Conservation (phyloP, 306 rosid genomes). For the Prunus davidiana region DNA sequence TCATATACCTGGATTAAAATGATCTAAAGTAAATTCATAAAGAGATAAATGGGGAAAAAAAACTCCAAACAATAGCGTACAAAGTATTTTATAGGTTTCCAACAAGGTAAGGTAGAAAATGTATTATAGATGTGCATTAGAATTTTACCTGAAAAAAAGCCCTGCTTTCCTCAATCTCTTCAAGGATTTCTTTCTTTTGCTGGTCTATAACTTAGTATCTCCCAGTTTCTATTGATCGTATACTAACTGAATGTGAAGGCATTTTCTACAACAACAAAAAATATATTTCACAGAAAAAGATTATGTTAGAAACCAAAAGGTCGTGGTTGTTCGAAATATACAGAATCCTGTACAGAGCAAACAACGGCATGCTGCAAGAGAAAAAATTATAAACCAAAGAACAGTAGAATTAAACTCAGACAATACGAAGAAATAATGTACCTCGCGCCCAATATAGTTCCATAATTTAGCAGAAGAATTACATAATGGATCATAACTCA, state of each 20-base stretch:
- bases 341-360: constrained; percentile 4
- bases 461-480: constrained; percentile 48
- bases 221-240: constrained; percentile 76
- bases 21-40: constrained; percentile 2
- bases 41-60: neutral
- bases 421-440: constrained; percentile 24
- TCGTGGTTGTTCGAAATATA: neutral
- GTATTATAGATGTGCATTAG: neutral
- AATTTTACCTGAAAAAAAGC: constrained; percentile 82
- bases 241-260: constrained; percentile 69
- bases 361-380: constrained; percentile 5
- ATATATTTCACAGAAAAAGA: neutral
- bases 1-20: constrained; percentile 67
- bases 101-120: neutral
- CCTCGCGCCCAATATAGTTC: constrained; percentile 83
- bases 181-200: constrained; percentile 55
- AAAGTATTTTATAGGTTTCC: neutral
- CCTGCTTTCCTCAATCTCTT: constrained; percentile 97
- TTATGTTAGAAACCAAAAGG: constrained; percentile 5
- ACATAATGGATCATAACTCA: constrained; percentile 48
- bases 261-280: constrained; percentile 46
- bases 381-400: constrained; percentile 19
- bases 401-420: constrained; percentile 19
- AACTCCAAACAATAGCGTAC: neutral
- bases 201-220: constrained; percentile 67